Percentiles rank a stretch among this genome's conserved stretches.
phyloP scores from a whole-genome alignment of 2,329 filamentous ascomycete genomes.

The Neoascochyta sp. region DNA sequence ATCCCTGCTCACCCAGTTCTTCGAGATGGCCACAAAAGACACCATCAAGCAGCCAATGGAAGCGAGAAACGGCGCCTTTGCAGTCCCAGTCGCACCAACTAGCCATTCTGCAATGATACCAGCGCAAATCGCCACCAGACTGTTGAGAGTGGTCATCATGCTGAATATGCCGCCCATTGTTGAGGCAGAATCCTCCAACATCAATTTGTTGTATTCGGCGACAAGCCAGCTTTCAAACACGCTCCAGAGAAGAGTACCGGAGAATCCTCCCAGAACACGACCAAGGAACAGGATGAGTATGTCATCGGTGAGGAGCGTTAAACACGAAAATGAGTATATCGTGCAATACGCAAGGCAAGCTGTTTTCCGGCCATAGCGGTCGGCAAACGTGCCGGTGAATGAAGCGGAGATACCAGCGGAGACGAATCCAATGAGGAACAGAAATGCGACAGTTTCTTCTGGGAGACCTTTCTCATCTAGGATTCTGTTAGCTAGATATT shows the following conservation, averaged over 20 bases:
- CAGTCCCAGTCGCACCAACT: conserved; percentile 48
- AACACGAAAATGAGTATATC: conserved; percentile 52
- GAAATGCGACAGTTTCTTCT: conserved; percentile 44
- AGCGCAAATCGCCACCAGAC: conserved; percentile 50
- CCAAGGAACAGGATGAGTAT: conserved; percentile 51
- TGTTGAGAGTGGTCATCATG: conserved; percentile 50
- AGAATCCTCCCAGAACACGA: conserved; percentile 53
- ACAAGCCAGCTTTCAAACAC: conserved; percentile 62
- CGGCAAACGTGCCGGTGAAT: conserved; percentile 49
- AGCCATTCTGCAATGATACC: conserved; percentile 54
- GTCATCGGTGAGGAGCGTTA: conserved; percentile 49
- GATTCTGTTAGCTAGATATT: conserved; percentile 10
- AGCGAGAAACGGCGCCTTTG: conserved; percentile 52
- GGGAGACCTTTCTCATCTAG: conserved; percentile 46
- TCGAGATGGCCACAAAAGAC: conserved; percentile 48
- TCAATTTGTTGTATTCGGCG: conserved; percentile 52
- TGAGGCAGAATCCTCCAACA: conserved; percentile 42
- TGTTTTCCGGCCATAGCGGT: conserved; percentile 50
- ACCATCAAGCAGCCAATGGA: conserved; percentile 44
- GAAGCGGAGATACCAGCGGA: conserved; percentile 49
- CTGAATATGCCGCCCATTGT: conserved; percentile 53
- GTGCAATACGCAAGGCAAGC: conserved; percentile 56
- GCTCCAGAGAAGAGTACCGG: conserved; percentile 56
- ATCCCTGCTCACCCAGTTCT: conserved; percentile 49
- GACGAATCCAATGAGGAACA: conserved; percentile 45